Conservation (phyloP, 1,284 basidiomycete genomes). For the Heterobasidion irregulare region DNA sequence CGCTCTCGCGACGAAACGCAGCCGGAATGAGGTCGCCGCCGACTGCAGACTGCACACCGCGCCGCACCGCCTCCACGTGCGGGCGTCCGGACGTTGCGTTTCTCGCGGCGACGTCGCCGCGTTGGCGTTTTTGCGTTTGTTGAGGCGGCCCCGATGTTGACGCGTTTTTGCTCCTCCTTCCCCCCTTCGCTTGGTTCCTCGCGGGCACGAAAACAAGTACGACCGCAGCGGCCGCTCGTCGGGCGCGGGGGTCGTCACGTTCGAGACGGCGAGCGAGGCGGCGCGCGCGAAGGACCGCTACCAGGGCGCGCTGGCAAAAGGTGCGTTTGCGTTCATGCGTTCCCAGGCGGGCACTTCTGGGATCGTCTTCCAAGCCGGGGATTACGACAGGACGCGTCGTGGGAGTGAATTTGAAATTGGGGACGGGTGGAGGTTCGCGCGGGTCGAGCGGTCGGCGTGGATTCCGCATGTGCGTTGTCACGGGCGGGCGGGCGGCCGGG, state of each 20-base stretch:
- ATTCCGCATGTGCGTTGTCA: no score
- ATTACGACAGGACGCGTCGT: background rate
- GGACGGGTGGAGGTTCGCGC: no score
- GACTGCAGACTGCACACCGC: no score
- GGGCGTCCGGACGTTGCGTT: no score
- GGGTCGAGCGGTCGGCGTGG: no score
- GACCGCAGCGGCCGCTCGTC: conserved; percentile 92
- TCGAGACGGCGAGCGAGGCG: conserved; percentile 74
- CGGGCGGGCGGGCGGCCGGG: no score
- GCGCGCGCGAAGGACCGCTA: conserved; percentile 81
- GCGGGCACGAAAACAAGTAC: conserved; percentile 56
- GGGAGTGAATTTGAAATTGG: background rate
- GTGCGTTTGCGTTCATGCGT: conserved; percentile 28
- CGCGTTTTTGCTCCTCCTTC: conserved; percentile 9
- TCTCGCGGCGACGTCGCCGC: background rate
- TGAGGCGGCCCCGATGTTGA: conserved; percentile 18
- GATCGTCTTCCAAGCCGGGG: background rate
- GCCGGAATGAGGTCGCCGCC: no score
- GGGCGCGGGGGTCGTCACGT: conserved; percentile 79
- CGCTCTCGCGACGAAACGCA: background rate
- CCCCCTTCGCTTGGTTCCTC: conserved; percentile 7
- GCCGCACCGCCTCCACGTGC: no score
- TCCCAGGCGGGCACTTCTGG: background rate
- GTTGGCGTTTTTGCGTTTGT: conserved; percentile 29
- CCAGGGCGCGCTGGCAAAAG: conserved; percentile 87